Base-by-base conservation (phyloP, 83 land plant genomes). In the Diphasiastrum complanatum region DNA sequence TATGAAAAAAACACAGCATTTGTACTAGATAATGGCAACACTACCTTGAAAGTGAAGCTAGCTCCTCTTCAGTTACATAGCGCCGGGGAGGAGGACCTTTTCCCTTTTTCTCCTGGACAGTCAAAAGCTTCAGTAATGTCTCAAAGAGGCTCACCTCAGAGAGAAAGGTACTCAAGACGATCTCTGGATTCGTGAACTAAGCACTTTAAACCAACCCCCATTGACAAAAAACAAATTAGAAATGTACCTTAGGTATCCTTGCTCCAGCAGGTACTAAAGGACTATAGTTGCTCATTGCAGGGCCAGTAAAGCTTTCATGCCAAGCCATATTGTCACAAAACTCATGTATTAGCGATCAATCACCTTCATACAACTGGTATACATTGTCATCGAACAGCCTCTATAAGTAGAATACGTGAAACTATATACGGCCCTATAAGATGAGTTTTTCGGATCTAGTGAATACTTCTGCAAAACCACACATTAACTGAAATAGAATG, bases 21-120 rank as follows among this genome's bases (percentile, higher is more conserved):
- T 61, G n/a, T 29, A 23, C 37, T 20, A 61, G 33, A 41, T 22
- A 47, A 35, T 43, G 25, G n/a, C n/a, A 61, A 20, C 54, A 79
- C 75, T 62, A 87, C 97, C 90, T 83, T 63, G 96, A 78, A 20
- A 93, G 51, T 33, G 98, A 88, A 41, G 85, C 78, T 29, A 93
- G 72, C 60, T 93, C 98, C 2, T 78, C 79, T 33, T 48, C 43
- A 48, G 82, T 76, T 23, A 89, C 64, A 47, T 80, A 81, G 85
- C 87, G 78, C 16, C 84, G 64, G n/a, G 96, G 98, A 31, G 88
- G 81, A 12, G 81, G 65, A 47, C 67, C 70, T 38, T 78, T 77
- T 1, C 77, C 84, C 60, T 83, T 88, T 65, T 79, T 87, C 65
- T 76, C 91, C 92, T 85, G 74, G 10, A 49, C 11, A 67, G 68